A percentile compares a stretch with the other conserved stretches of the same genome.
Evolutionary conservation across 2,329 filamentous ascomycete genomes (phyloP).

Genomic region (Trichoderma harzianum): DNA sequence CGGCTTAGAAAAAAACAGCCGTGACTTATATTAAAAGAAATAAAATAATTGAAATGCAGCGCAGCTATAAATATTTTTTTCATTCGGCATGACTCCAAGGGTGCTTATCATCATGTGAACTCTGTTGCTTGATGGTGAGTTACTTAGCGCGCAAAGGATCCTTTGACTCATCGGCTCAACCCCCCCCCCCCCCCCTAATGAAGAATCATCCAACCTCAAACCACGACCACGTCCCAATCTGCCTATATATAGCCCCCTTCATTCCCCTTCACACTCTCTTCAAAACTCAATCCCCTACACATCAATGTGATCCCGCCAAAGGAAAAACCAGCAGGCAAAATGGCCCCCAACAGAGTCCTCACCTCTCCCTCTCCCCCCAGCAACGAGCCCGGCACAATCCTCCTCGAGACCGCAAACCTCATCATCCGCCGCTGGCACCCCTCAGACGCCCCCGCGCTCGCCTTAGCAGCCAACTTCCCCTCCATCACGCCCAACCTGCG

Average conservation of each 20-base stretch:
- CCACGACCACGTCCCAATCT: not conserved
- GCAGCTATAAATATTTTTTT: not conserved
- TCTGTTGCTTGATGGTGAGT: not conserved
- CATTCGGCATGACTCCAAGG: not conserved
- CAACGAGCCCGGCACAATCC: constrained; percentile 28
- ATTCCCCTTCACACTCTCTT: not conserved
- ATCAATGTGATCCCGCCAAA: not conserved
- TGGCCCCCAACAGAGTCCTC: constrained; percentile 19
- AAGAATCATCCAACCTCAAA: not conserved
- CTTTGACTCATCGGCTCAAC: constrained; percentile 13
- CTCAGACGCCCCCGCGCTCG: constrained; percentile 37
- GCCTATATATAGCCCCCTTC: not conserved
- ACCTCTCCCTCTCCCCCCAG: constrained; percentile 26
- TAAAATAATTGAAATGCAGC: not conserved
- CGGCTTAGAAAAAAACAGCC: not conserved
- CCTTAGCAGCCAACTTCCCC: constrained; percentile 37
- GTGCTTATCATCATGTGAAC: not conserved
- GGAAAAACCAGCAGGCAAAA: not conserved
- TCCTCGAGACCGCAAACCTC: constrained; percentile 32
- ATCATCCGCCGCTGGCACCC: constrained; percentile 40
- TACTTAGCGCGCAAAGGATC: constrained; percentile 5
- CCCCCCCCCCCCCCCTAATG: no score
- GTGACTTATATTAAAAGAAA: not conserved
- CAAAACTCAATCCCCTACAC: not conserved
- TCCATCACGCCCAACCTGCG: constrained; percentile 39